Evolutionary conservation across 352 stramenopile genomes (phyloP).

Genomic region (Paralagenidium karlingii): DNA sequence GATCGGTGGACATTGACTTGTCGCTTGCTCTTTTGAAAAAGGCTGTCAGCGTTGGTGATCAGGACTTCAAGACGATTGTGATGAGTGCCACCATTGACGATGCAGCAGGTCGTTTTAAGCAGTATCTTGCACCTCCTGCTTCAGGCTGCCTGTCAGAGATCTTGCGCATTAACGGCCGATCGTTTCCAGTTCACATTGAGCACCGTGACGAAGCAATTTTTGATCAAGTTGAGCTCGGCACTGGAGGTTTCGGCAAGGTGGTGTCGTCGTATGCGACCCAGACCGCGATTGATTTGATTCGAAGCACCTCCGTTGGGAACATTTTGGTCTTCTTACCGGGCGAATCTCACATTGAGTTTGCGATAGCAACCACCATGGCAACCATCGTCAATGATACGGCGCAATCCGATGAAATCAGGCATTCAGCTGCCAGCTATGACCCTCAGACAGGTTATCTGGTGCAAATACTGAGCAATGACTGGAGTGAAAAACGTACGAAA

Average conservation of each 20-base stretch:
- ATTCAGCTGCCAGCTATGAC: too few species aligned
- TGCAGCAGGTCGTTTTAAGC: constrained; percentile 5
- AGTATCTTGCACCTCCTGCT: constrained; percentile 4
- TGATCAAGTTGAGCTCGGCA: constrained; percentile 1
- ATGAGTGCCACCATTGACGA: constrained; percentile 15
- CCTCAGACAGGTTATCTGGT: too few species aligned
- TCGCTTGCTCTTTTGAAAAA: constrained; percentile 11
- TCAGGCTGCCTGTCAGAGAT: constrained; percentile 5
- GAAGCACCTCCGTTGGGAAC: constrained; percentile 8
- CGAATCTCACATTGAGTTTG: constrained; percentile 11
- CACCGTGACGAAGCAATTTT: constrained; percentile 11
- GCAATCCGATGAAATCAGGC: too few species aligned
- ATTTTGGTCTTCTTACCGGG: constrained; percentile 14
- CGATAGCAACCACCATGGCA: too few species aligned
- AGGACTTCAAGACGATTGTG: constrained; percentile 9
- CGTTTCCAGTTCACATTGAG: constrained; percentile 13
- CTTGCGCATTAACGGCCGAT: constrained; percentile 8
- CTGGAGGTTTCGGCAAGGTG: constrained; percentile 4
- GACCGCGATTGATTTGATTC: constrained; percentile 8
- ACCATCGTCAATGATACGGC: too few species aligned
- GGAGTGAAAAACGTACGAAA: too few species aligned
- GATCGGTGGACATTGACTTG: constrained; percentile 14
- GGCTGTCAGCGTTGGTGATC: not conserved
- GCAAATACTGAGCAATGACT: too few species aligned
- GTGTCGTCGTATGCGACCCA: constrained; percentile 7